Conservation (phyloP, 345 rosid genomes). For the Zanthoxylum bungeanum region DNA sequence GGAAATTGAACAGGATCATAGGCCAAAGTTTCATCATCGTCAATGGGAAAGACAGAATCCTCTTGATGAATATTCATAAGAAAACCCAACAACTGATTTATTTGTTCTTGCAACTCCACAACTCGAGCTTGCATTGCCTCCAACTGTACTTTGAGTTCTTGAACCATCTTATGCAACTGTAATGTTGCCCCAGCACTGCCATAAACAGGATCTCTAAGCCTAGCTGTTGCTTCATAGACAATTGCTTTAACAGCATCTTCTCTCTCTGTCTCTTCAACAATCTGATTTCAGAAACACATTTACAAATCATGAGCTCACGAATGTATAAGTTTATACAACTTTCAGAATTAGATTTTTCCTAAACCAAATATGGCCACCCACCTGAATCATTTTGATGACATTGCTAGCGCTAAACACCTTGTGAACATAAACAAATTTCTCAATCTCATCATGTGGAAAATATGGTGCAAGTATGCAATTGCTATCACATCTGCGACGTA, state of each 20-base stretch:
- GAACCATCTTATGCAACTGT: conserved; percentile 26
- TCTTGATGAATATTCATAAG: conserved; percentile 12
- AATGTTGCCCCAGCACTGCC: conserved; percentile 28
- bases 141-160: conserved; percentile 20
- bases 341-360: background rate
- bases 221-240: conserved; percentile 33
- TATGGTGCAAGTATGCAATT: conserved; percentile 30
- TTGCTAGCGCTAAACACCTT: conserved; percentile 44
- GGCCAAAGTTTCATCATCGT: conserved; percentile 10
- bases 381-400: conserved; percentile 40
- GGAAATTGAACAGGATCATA: conserved; percentile 20
- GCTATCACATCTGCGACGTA: conserved; percentile 29
- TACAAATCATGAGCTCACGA: too few relatives aligned
- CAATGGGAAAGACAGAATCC: conserved; percentile 1
- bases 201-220: conserved; percentile 35
- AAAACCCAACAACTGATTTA: conserved; percentile 22
- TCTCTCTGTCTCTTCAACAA: conserved; percentile 33
- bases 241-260: conserved; percentile 34
- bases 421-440: conserved; percentile 32
- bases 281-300: conserved; percentile 11
- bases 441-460: conserved; percentile 26
- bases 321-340: too few relatives aligned
- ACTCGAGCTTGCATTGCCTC: conserved; percentile 12
- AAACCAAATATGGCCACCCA: conserved; percentile 1
- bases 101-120: conserved; percentile 18